A percentile compares a stretch with the other conserved stretches of the same genome.
Evolutionary conservation across 192 early-diverging fungal species (phyloP).

Genomic region (Entrophospora sp.): DNA sequence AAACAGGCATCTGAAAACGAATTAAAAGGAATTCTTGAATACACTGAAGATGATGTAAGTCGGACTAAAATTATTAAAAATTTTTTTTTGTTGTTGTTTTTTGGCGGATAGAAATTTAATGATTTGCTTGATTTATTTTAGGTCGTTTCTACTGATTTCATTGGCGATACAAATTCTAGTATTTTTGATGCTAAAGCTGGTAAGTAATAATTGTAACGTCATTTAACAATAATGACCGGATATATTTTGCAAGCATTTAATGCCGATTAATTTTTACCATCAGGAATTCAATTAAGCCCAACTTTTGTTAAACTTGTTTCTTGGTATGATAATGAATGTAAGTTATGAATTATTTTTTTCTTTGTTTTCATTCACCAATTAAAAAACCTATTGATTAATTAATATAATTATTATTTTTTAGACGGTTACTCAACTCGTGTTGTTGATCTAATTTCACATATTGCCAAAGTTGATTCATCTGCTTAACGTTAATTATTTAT

Average conservation of each 20-base stretch:
- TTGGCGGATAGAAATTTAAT: too few relatives aligned
- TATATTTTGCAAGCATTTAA: too few relatives aligned
- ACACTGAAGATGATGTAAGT: slow-evolving; percentile 75
- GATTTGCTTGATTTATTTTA: too few relatives aligned
- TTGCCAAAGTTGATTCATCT: slow-evolving; percentile 40
- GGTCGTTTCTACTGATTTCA: slow-evolving; percentile 92
- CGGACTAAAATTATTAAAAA: background rate
- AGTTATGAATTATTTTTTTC: slow-evolving; percentile 2
- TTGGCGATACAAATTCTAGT: slow-evolving; percentile 83
- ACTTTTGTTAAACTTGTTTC: slow-evolving; percentile 93
- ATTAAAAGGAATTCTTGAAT: slow-evolving; percentile 84
- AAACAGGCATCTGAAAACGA: slow-evolving; percentile 72
- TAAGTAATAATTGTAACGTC: background rate
- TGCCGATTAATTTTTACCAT: too few relatives aligned
- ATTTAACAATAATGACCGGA: background rate
- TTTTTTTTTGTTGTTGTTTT: too few relatives aligned
- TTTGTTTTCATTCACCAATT: background rate
- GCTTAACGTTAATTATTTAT: too few relatives aligned
- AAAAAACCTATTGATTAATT: too few relatives aligned
- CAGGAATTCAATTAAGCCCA: slow-evolving; percentile 77
- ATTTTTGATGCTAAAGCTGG: slow-evolving; percentile 96
- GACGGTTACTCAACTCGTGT: slow-evolving; percentile 88
- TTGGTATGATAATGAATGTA: slow-evolving; percentile 70
- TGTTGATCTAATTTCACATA: slow-evolving; percentile 75
- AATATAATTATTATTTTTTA: slow-evolving; percentile 39